phyloP scores from a whole-genome alignment of 1,284 basidiomycete species.

The Trichosporon inkin region DNA sequence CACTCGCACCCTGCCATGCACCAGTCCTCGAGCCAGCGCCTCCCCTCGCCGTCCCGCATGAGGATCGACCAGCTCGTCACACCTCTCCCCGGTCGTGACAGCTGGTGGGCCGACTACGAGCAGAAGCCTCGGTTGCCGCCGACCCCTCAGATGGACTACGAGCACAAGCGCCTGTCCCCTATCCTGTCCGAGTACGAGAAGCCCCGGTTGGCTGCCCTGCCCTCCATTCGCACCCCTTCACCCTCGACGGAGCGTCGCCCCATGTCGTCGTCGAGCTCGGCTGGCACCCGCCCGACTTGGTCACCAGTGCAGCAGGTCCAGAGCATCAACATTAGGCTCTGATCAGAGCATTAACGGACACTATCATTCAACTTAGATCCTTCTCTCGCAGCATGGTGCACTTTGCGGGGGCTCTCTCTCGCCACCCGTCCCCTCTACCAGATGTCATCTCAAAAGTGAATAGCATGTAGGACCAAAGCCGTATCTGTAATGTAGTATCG shows the following conservation, averaged over 20 bases:
- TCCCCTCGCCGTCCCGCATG: conserved; percentile 20
- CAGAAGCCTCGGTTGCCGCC: conserved; percentile 10
- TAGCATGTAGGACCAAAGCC: conserved; percentile 1
- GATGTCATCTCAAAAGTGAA: conserved; percentile 3
- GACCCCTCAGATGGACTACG: background rate
- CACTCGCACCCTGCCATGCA: conserved; percentile 8
- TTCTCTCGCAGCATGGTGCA: conserved; percentile 7
- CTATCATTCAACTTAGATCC: background rate
- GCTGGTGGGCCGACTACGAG: conserved; percentile 11
- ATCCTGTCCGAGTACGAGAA: conserved; percentile 1
- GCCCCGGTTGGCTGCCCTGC: conserved; percentile 1
- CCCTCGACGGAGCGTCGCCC: conserved; percentile 12
- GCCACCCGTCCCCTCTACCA: conserved; percentile 2
- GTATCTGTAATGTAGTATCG: conserved; percentile 1
- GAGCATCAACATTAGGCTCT: conserved; percentile 6
- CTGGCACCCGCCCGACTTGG: conserved; percentile 1
- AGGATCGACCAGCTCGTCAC: conserved; percentile 21
- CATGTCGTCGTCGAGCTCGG: conserved; percentile 15
- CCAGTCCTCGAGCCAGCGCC: conserved; percentile 5
- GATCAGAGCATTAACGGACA: background rate
- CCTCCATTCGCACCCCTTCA: conserved; percentile 8
- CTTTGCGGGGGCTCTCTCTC: background rate
- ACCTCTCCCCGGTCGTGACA: conserved; percentile 10
- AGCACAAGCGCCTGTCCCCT: conserved; percentile 5
- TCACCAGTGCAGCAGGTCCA: conserved; percentile 6